phyloP scores from a whole-genome alignment of 176 grass and related monocot genomes.

The Saccharum spontaneum region DNA sequence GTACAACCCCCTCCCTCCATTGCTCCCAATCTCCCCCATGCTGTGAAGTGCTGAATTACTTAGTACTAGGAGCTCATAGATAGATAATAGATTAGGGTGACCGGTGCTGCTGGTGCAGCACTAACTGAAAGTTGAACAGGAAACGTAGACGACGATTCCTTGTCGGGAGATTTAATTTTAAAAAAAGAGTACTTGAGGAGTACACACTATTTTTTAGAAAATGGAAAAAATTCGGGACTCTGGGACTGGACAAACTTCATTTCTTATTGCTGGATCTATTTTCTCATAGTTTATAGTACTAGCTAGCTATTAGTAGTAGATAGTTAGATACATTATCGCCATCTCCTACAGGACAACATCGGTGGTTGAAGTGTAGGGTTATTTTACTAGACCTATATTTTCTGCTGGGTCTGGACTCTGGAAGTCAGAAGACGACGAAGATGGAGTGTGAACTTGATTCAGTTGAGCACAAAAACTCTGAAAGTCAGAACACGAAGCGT shows the following conservation, averaged over 20 bases:
- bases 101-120: background rate
- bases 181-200: background rate
- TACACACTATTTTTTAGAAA: background rate
- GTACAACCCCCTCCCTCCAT: no score
- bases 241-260: no score
- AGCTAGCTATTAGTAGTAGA: no score
- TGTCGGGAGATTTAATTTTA: background rate
- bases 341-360: background rate
- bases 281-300: no score
- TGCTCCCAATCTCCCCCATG: no score
- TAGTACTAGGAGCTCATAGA: background rate
- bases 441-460: no score
- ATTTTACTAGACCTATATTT: background rate
- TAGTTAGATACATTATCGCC: background rate
- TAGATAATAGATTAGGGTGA: background rate
- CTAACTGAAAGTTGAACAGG: background rate
- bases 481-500: no score
- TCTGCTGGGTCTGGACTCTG: background rate
- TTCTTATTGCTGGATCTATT: no score
- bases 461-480: no score
- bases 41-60: no score
- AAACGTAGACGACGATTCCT: background rate
- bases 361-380: background rate
- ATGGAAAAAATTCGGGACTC: no score
- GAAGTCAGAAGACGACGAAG: no score